Base-by-base conservation (phyloP, 495 filamentous ascomycete species). In the Penicillium paxilli region DNA sequence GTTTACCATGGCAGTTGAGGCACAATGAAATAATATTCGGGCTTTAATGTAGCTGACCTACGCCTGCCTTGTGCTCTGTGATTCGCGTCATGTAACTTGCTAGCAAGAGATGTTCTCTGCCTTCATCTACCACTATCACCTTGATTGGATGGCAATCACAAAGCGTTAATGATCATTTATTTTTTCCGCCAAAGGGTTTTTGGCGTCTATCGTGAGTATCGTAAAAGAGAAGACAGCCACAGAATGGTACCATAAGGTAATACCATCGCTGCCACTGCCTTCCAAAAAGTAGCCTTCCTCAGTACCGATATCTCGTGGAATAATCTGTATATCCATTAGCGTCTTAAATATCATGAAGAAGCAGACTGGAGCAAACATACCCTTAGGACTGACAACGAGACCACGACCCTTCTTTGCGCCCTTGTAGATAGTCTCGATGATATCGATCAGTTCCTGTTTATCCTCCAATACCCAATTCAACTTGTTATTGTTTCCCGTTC, bases 401-500 rank as follows among this genome's bases (percentile, higher is more conserved):
- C 94, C 94, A 41, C 92, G 80, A 1, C 94, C 94, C 75, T 98
- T 98, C 82, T 95, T 96, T 3, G 94, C 94, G 12, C 94, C 94
- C 52, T 92, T 88, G 71, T 98, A 98, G 53, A 98, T 92, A 12
- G 92, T 96, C 74, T 98, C 95, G 64, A 97, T 87, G 64, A 98
- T 98, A 73, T 98, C 95, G 62, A 98, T 98, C 64, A 98, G 72
- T 75, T 98, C 94, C 70, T 98, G 94, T 74, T 98, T 98, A 66
- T 98, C 94, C 73, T 98, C 94, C 50, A 97, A 72, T 33, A 98
- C 92, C 85, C 90, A 98, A 72, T 97, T 98, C 62, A 96, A 79
- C 69, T 96, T 96, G 72, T 98, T 98, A 71, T 98, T 98, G 75
- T 98, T 96, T 61, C 94, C 94, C 5, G 95, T 98, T 11, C 94